Evolutionary conservation across 1,139 yeast species (phyloP), one percentile per base, ranked within the genome.

Genomic region (Sugiyamaella japonica): DNA sequence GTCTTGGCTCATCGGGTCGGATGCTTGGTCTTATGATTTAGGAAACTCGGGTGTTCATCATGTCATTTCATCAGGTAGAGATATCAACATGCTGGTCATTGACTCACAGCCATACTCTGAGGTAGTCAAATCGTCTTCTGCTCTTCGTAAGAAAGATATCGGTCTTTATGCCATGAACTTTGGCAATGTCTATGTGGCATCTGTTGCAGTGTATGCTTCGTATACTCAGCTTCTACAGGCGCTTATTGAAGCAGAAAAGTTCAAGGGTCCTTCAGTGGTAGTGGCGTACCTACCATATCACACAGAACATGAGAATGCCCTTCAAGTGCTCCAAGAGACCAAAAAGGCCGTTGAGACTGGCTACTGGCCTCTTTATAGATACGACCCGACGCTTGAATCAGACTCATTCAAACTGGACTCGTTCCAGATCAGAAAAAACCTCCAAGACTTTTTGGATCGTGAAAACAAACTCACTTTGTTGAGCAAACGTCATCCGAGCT

Each of bases 141-240:
- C 68, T 16, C 37, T 61, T 17, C 83, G 96, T 66, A 91, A 93
- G 77, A 91, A 91, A 74, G 97, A 93, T 70, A 84, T 91, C 62
- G 99, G 98, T 57, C 76, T 91, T 54, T 93, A 89, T 69, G 97
- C 97, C 52, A 89, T 91, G 97, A 89, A 89, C 73, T 89, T 86
- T 66, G 95, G 96, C 58, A 83, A 85, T 57, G 85, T 88, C 52
- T 91, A 90, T 67, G 97, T 91, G 61, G 97, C 98, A 6, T 89
- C 97, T 16, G 93, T 90, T 52, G 98, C 98, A 23, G 86, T 91
- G 39, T 91, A 93, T 71, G 82, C 96, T 1, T 89, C 97, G 1
- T 91, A 91, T 73, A 89, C 97, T 4, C 98, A 93, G 73, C 85
- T 91, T 2, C 77, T 93, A 59, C 90, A 93, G 62, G 93, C 98